Evolutionary conservation across 106 monocot species (phyloP).

Genomic region (Narthecium ossifragum): DNA sequence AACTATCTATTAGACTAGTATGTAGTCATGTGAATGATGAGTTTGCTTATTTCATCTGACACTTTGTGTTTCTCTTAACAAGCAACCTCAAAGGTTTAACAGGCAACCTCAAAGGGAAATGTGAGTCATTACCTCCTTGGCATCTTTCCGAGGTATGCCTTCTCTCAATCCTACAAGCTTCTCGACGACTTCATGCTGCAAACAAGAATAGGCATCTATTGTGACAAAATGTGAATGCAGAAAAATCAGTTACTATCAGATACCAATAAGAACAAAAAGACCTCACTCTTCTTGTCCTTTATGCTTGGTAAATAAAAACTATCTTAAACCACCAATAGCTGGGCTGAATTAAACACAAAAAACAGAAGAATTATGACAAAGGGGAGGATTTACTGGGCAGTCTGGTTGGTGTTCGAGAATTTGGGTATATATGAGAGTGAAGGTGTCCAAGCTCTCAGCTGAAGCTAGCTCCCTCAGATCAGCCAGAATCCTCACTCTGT

Average conservation of each 20-base stretch:
- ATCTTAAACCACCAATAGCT: neutral
- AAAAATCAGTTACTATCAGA: too few species aligned
- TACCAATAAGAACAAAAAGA: neutral
- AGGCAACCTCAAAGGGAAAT: too few species aligned
- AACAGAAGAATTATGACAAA: neutral
- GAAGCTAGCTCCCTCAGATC: constrained; percentile 93
- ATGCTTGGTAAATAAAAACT: neutral
- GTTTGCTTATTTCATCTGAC: too few species aligned
- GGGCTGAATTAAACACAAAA: neutral
- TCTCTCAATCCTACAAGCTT: constrained; percentile 86
- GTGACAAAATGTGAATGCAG: neutral
- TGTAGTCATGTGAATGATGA: too few species aligned
- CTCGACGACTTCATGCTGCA: constrained; percentile 96
- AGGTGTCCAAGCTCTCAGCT: constrained; percentile 87
- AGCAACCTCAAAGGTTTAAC: too few species aligned
- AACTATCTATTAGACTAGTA: too few species aligned
- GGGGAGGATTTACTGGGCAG: constrained; percentile 67
- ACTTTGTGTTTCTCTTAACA: too few species aligned
- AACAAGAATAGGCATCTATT: neutral
- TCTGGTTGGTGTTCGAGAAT: constrained; percentile 96
- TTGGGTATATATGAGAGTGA: constrained; percentile 88
- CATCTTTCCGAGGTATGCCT: constrained; percentile 96
- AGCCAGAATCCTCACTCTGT: constrained; percentile 61
- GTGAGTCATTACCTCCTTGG: constrained; percentile 87
- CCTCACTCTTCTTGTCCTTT: neutral